Base-by-base conservation (phyloP, 169 alveolate genomes). In the Plasmodium vivax region DNA sequence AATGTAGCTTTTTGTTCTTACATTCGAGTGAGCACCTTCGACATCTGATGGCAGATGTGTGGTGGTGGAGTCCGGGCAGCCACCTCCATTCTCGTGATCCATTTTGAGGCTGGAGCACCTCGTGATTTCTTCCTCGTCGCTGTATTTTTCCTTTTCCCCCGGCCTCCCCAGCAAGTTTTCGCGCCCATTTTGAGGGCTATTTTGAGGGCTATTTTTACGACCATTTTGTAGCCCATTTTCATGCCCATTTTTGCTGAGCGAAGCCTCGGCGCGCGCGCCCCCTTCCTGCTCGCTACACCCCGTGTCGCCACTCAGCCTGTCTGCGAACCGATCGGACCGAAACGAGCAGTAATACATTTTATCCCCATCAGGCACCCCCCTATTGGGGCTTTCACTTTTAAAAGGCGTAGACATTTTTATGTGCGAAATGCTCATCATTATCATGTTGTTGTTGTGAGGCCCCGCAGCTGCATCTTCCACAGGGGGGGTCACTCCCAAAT, bases 111-210 rank as follows among this genome's bases (percentile, higher is more conserved):
- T 16, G 16, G 77, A 68, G 38, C 77, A 68, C n/a, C 77, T 19
- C 77, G 77, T 68, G 23, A 23, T n/a, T 68, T 68, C 77, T 68
- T 68, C 77, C 77, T 68, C 77, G 77, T 68, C 77, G 16, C 77
- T 68, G 38, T 68, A 23, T 68, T 68, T 68, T 68, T 27, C 77
- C 77, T 68, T 68, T 68, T 30, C 77, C 77, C 9, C 32, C 32
- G 7, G 16, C 38, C n/a, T 23, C 41, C 77, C 38, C 38, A 68
- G 23, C 12, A 14, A 7, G 36, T 2, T 47, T 45, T 3, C 72
- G n/a, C 43, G 30, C 41, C 19, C n/a, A 14, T 14, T 12, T 3
- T 38, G 8, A 38, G 9, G 7, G 8, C 45, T 8, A 1, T 4
- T 38, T 38, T 1, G 8, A 38, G 9, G 45, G 8, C 45, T 0